A percentile compares a stretch with the other conserved stretches of the same genome.
These are phyloP conservation scores for Alliaria petiolata DNA, from an alignment of 345 rosid genomes.

Conservation along the genomic window DNA sequence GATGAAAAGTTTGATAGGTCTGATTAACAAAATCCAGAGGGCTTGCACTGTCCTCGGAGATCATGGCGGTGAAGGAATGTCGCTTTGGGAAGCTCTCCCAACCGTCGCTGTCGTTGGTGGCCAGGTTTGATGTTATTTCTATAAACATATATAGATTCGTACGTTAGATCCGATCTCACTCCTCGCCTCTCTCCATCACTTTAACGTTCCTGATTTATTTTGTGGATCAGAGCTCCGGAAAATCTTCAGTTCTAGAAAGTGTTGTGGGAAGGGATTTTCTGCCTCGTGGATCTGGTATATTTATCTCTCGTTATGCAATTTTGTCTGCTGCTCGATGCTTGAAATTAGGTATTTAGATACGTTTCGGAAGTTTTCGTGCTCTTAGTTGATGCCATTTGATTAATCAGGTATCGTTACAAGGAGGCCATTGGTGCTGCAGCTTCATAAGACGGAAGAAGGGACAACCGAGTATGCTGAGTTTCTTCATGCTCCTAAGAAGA, in stretches of 20 bases:
- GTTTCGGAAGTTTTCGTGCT: neutral
- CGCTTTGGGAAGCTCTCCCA: slow-evolving; percentile 99
- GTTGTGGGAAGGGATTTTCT: slow-evolving; percentile 95
- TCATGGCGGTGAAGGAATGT: slow-evolving; percentile 98
- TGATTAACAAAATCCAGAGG: slow-evolving; percentile 92
- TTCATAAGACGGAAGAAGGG: slow-evolving; percentile 80
- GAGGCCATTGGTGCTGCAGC: slow-evolving; percentile 96
- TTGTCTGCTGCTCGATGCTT: neutral
- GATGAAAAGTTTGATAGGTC: slow-evolving; percentile 92
- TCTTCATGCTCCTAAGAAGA: slow-evolving; percentile 94
- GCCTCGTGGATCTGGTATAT: slow-evolving; percentile 99
- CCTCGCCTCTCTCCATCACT: slow-evolving; percentile 6
- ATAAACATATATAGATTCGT: neutral
- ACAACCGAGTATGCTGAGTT: slow-evolving; percentile 84
- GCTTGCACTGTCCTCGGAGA: slow-evolving; percentile 97
- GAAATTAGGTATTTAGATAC: neutral
- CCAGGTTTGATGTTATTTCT: slow-evolving; percentile 52
- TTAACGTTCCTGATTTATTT: neutral
- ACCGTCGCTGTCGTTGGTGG: slow-evolving; percentile 98
- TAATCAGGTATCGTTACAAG: slow-evolving; percentile 84
- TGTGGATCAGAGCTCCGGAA: slow-evolving; percentile 78
- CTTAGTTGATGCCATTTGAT: neutral
- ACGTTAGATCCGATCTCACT: slow-evolving; percentile 7
- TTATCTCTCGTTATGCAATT: neutral
- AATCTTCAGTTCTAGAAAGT: slow-evolving; percentile 95